Percentiles rank a stretch among this genome's conserved stretches.
These are phyloP conservation scores for Aplosporella prunicola DNA, from an alignment of 2,329 filamentous ascomycete species.

Conservation along the genomic window DNA sequence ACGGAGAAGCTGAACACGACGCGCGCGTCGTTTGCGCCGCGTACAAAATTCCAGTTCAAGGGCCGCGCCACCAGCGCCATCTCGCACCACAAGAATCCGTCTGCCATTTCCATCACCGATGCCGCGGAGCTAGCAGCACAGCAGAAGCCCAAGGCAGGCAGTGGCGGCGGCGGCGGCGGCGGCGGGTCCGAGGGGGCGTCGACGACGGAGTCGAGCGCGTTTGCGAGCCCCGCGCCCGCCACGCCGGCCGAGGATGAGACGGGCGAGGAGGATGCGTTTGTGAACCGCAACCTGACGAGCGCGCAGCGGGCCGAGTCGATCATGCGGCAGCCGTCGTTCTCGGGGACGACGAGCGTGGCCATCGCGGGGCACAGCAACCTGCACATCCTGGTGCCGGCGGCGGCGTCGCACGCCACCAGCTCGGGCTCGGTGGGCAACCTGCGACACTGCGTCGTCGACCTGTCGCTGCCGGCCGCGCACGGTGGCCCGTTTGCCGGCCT, in stretches of 20 bases:
- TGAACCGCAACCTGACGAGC: conserved; percentile 10
- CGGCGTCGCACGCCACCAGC: conserved; percentile 60
- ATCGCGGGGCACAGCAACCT: conserved; percentile 58
- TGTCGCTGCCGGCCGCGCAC: conserved; percentile 51
- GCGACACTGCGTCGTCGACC: conserved; percentile 64
- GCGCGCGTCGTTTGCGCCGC: conserved; percentile 58
- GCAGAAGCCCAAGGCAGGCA: conserved; percentile 33
- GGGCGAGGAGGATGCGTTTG: conserved; percentile 14
- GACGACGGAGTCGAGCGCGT: conserved; percentile 8
- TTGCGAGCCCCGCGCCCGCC: conserved; percentile 2
- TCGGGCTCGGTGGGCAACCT: conserved; percentile 66
- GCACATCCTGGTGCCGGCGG: conserved; percentile 67
- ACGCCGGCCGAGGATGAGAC: conserved; percentile 12
- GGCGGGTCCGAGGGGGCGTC: conserved; percentile 5
- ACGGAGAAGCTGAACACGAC: conserved; percentile 68
- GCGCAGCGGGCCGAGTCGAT: conserved; percentile 13
- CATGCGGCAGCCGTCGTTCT: conserved; percentile 45
- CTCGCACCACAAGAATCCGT: conserved; percentile 41
- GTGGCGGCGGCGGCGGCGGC: not conserved
- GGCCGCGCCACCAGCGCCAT: conserved; percentile 36
- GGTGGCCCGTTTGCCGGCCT: conserved; percentile 53
- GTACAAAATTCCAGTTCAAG: conserved; percentile 78
- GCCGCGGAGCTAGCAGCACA: conserved; percentile 46
- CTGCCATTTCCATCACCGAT: conserved; percentile 47
- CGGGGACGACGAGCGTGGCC: conserved; percentile 47